Evolutionary conservation across 2,329 filamentous ascomycete species (phyloP).

Genomic region (Fulvia fulva): DNA sequence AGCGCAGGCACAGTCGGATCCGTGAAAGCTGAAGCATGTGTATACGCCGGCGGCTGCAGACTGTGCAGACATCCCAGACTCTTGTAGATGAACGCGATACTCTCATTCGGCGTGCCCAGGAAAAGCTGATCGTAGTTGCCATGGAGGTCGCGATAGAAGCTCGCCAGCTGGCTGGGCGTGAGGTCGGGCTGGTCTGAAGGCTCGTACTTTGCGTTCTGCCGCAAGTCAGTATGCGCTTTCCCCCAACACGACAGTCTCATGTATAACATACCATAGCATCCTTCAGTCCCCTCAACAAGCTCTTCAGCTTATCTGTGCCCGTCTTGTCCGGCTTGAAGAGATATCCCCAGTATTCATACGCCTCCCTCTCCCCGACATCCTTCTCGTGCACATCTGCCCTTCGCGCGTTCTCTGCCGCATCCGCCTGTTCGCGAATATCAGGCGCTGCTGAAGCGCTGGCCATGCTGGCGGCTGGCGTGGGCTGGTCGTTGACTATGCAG

Average conservation of each 20-base stretch:
- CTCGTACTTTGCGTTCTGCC: conserved; percentile 41
- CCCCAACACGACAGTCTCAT: not conserved
- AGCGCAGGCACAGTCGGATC: conserved; percentile 77
- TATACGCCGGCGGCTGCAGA: conserved; percentile 59
- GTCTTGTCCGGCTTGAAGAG: conserved; percentile 51
- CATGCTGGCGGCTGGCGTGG: not conserved
- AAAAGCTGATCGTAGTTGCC: conserved; percentile 62
- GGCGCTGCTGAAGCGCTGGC: not conserved
- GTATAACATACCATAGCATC: conserved; percentile 40
- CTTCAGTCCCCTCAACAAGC: conserved; percentile 45
- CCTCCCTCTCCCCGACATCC: conserved; percentile 37
- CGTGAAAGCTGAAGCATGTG: conserved; percentile 57
- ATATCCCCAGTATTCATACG: conserved; percentile 49
- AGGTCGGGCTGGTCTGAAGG: conserved; percentile 44
- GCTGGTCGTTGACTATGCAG: not conserved
- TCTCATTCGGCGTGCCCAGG: conserved; percentile 65
- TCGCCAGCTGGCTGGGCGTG: conserved; percentile 47
- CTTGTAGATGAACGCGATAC: conserved; percentile 89
- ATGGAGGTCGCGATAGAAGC: conserved; percentile 47
- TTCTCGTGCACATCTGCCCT: conserved; percentile 23
- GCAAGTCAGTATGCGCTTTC: conserved; percentile 5
- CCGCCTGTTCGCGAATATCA: not conserved
- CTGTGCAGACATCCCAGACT: conserved; percentile 86
- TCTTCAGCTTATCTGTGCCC: conserved; percentile 45
- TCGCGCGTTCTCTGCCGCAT: conserved; percentile 8